A percentile compares a stretch with the other conserved stretches of the same genome.
Conservation (phyloP, 345 rosid genomes). For the Acer campestre region DNA sequence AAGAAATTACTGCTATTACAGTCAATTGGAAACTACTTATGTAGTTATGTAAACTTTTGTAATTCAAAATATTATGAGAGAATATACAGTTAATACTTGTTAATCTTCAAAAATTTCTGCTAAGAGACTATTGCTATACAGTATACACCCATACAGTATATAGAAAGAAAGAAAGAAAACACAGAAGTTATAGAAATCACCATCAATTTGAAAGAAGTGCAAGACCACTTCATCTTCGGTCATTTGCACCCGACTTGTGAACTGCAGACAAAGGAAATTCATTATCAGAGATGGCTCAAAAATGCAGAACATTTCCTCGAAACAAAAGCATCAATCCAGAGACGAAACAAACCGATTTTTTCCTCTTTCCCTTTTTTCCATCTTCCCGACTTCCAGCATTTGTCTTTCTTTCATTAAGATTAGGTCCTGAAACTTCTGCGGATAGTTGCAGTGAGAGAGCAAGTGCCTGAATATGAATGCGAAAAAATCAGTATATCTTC, state of each 20-base stretch:
- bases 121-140: not conserved
- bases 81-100: not conserved
- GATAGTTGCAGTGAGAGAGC: conserved; percentile 68
- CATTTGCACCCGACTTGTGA: conserved; percentile 68
- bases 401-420: conserved; percentile 34
- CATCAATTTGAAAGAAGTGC: conserved; percentile 81
- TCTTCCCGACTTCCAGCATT: conserved; percentile 25
- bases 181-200: conserved; percentile 36
- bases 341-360: conserved; percentile 48
- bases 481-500: conserved; percentile 3
- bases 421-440: conserved; percentile 27
- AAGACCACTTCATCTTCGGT: conserved; percentile 76
- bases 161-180: not conserved
- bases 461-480: conserved; percentile 53
- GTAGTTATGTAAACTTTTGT: not conserved
- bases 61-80: not conserved
- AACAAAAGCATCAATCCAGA: conserved; percentile 1
- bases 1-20: not conserved
- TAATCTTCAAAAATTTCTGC: not conserved
- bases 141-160: not conserved
- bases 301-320: not conserved
- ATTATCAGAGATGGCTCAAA: not conserved
- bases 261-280: conserved; percentile 33
- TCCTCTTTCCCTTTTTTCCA: conserved; percentile 39
- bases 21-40: not conserved